These are phyloP conservation scores for Yamadazyma sp. DNA, from an alignment of 1,139 yeast species.

Conservation along the genomic window DNA sequence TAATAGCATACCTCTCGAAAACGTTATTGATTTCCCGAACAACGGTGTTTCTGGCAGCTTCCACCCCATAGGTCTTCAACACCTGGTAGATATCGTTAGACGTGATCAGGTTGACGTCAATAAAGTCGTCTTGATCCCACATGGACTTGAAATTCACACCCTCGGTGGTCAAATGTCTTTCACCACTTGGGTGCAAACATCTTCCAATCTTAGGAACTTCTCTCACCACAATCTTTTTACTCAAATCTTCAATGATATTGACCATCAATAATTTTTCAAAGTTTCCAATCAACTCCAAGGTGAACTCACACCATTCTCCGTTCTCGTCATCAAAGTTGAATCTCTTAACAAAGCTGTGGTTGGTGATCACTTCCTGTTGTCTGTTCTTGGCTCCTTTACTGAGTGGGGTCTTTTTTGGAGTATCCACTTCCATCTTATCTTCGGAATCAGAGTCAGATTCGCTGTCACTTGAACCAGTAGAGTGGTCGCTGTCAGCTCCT, in stretches of 20 bases:
- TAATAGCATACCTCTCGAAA: conserved; percentile 93
- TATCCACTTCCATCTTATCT: conserved; percentile 26
- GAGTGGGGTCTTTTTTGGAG: conserved; percentile 25
- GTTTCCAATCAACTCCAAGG: conserved; percentile 71
- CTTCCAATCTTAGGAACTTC: conserved; percentile 91
- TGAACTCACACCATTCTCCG: conserved; percentile 94
- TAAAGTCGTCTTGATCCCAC: conserved; percentile 97
- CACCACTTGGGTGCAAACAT: conserved; percentile 73
- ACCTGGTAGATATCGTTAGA: conserved; percentile 95
- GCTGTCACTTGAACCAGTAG: conserved; percentile 16
- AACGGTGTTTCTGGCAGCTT: conserved; percentile 97
- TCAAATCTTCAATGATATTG: conserved; percentile 88
- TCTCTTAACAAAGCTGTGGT: conserved; percentile 69
- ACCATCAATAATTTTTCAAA: conserved; percentile 96
- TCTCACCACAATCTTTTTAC: conserved; percentile 88
- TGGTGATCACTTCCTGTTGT: conserved; percentile 75
- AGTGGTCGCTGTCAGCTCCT: conserved; percentile 26
- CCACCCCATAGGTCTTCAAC: conserved; percentile 91
- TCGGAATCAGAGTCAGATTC: conserved; percentile 21
- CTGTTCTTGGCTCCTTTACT: conserved; percentile 74
- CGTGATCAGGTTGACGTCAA: conserved; percentile 81
- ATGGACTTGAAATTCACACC: conserved; percentile 97
- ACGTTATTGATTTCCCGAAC: conserved; percentile 95
- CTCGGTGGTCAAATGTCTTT: conserved; percentile 84
- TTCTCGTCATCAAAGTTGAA: conserved; percentile 86